Evolutionary conservation across 2,329 filamentous ascomycete genomes (phyloP).

Genomic region (Pyrenochaeta sp.): DNA sequence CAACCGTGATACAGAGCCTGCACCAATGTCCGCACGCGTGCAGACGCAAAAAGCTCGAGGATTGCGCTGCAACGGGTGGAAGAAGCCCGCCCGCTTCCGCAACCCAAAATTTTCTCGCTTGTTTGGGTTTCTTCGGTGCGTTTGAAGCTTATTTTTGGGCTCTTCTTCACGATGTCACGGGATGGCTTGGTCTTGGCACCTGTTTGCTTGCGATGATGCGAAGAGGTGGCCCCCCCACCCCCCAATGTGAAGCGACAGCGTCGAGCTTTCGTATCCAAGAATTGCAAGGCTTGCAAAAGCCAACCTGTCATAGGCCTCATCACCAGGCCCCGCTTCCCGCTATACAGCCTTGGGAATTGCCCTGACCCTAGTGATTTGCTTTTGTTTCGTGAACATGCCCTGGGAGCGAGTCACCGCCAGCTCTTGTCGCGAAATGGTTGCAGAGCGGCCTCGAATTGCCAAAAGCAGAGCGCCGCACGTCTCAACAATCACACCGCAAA

Average conservation of each 20-base stretch:
- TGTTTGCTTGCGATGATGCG: constrained; percentile 14
- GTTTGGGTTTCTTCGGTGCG: constrained; percentile 24
- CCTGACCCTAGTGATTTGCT: not conserved
- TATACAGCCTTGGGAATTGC: not conserved
- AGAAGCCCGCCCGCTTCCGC: constrained; percentile 11
- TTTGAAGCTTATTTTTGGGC: constrained; percentile 35
- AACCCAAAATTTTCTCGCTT: constrained; percentile 21
- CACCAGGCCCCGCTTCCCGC: not conserved
- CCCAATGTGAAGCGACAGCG: not conserved
- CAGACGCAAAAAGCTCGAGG: constrained; percentile 14
- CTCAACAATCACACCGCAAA: constrained; percentile 29
- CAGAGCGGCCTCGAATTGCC: constrained; percentile 3
- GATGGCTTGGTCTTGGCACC: not conserved
- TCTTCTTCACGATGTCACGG: constrained; percentile 12
- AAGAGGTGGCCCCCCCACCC: too few species aligned
- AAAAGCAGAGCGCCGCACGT: constrained; percentile 26
- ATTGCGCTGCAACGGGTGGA: constrained; percentile 18
- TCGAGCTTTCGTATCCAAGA: constrained; percentile 1
- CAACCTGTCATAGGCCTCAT: constrained; percentile 11
- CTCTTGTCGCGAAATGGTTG: not conserved
- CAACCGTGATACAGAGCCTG: constrained; percentile 31
- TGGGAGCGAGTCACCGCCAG: not conserved
- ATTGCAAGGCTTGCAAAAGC: constrained; percentile 2
- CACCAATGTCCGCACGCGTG: constrained; percentile 28
- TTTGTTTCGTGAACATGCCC: not conserved